Percentiles rank a stretch among this genome's conserved stretches.
Evolutionary conservation across 2,329 filamentous ascomycete genomes (phyloP).

Genomic region (Colletotrichum limetticola): DNA sequence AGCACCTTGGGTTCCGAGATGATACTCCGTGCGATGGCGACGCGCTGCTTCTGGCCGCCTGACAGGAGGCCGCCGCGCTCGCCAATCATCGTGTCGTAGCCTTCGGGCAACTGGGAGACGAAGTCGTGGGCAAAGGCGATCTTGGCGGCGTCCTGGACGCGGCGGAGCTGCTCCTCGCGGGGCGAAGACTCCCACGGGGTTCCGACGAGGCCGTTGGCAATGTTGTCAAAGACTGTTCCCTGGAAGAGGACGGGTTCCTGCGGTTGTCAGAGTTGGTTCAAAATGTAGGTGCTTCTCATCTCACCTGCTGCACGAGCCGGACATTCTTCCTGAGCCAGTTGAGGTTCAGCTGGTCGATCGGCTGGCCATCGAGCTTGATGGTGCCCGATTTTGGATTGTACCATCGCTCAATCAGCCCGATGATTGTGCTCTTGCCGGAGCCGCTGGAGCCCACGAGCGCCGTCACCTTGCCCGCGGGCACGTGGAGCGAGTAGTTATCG

Average conservation of each 20-base stretch:
- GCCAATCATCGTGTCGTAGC: constrained; percentile 68
- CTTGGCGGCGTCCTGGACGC: constrained; percentile 54
- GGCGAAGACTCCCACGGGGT: constrained; percentile 38
- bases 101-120: constrained; percentile 55
- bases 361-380: constrained; percentile 49
- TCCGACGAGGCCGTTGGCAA: constrained; percentile 57
- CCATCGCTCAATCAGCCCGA: constrained; percentile 52
- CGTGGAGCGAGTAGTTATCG: constrained; percentile 51
- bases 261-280: not conserved
- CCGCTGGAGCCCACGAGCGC: constrained; percentile 49
- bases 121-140: constrained; percentile 60
- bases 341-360: constrained; percentile 48
- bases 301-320: constrained; percentile 49
- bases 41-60: constrained; percentile 73
- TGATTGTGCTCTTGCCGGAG: constrained; percentile 52
- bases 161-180: constrained; percentile 48
- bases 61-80: constrained; percentile 69
- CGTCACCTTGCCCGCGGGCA: constrained; percentile 58
- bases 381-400: constrained; percentile 47
- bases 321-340: constrained; percentile 51
- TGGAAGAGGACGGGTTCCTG: constrained; percentile 53
- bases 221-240: constrained; percentile 60
- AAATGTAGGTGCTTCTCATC: not conserved
- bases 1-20: constrained; percentile 61
- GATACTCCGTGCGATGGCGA: constrained; percentile 65